Evolutionary conservation across 768 basidiomycete genomes (phyloP).

Genomic region (Kockovaella imperatae): DNA sequence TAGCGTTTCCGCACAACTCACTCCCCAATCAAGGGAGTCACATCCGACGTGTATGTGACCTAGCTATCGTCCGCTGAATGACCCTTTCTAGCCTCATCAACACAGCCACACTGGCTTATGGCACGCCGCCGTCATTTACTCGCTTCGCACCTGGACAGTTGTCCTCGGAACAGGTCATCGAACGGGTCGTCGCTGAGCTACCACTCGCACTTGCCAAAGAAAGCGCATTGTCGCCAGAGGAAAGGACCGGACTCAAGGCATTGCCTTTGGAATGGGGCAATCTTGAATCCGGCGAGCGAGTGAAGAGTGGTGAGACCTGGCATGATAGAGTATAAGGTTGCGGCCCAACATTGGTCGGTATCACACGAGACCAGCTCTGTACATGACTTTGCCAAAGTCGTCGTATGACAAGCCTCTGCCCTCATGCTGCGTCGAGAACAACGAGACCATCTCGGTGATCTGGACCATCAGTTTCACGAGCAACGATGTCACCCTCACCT

Average conservation of each 20-base stretch:
- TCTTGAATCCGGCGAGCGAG: slow-evolving; percentile 8
- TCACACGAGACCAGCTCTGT: slow-evolving; percentile 36
- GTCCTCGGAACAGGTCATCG: slow-evolving; percentile 29
- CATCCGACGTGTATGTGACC: slow-evolving; percentile 44
- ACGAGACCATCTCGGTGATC: slow-evolving; percentile 42
- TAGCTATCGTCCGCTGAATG: slow-evolving; percentile 52
- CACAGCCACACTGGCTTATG: slow-evolving; percentile 62
- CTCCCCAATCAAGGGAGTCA: slow-evolving; percentile 76
- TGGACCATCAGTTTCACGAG: slow-evolving; percentile 5
- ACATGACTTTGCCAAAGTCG: slow-evolving; percentile 39
- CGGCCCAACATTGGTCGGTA: no score
- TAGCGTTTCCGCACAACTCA: slow-evolving; percentile 64
- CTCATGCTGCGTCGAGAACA: slow-evolving; percentile 43
- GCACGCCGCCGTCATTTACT: slow-evolving; percentile 50
- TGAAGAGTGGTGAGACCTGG: slow-evolving; percentile 11
- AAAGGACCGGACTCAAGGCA: not conserved
- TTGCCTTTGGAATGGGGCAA: slow-evolving; percentile 15
- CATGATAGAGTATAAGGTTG: not conserved
- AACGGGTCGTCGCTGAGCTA: slow-evolving; percentile 22
- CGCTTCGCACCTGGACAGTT: slow-evolving; percentile 56
- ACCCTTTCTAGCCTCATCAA: slow-evolving; percentile 63
- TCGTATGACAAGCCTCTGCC: slow-evolving; percentile 37
- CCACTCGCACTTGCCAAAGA: slow-evolving; percentile 15
- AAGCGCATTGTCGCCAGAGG: not conserved
- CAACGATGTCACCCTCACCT: slow-evolving; percentile 25